phyloP scores from a whole-genome alignment of 2,329 filamentous ascomycete genomes.

The Cladosporium austrohemisphaericum region DNA sequence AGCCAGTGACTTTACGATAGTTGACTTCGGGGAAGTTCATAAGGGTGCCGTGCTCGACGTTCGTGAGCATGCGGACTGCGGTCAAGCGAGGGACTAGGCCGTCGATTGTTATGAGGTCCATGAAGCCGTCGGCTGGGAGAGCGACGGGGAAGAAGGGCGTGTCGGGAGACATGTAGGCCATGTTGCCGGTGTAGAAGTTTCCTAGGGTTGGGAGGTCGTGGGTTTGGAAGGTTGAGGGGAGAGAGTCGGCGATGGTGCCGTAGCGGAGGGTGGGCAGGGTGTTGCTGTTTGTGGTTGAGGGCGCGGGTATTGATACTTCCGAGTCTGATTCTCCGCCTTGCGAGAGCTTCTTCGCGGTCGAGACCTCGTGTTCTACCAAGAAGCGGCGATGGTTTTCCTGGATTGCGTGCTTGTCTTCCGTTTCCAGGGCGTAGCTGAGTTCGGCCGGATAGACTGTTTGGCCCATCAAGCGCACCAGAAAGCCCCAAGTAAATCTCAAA shows the following conservation, averaged over 20 bases:
- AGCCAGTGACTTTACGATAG: conserved; percentile 83
- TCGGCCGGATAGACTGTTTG: conserved; percentile 85
- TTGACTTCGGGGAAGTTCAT: conserved; percentile 75
- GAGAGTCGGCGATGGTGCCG: conserved; percentile 71
- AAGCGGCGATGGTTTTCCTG: conserved; percentile 52
- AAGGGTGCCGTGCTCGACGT: conserved; percentile 68
- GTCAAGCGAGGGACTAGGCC: conserved; percentile 67
- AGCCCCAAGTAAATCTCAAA: conserved; percentile 78
- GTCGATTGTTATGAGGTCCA: conserved; percentile 79
- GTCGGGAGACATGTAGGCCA: conserved; percentile 86
- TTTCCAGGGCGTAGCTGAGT: conserved; percentile 77
- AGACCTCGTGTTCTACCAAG: conserved; percentile 26
- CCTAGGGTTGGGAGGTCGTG: conserved; percentile 73
- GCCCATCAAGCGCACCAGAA: conserved; percentile 70
- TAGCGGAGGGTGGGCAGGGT: conserved; percentile 67
- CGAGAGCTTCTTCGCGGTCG: conserved; percentile 23
- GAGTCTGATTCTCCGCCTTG: conserved; percentile 8
- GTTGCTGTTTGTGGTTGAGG: conserved; percentile 28
- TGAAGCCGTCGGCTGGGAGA: conserved; percentile 74
- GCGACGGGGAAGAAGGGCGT: conserved; percentile 84
- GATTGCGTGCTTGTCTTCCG: conserved; percentile 70
- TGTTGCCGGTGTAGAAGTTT: conserved; percentile 93
- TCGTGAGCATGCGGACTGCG: conserved; percentile 65
- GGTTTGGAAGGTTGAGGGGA: conserved; percentile 74
- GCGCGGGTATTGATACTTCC: neutral